Percentiles rank a stretch among this genome's conserved stretches.
phyloP scores from a whole-genome alignment of 2,329 filamentous ascomycete genomes.

The Pyrenochaeta sp. region DNA sequence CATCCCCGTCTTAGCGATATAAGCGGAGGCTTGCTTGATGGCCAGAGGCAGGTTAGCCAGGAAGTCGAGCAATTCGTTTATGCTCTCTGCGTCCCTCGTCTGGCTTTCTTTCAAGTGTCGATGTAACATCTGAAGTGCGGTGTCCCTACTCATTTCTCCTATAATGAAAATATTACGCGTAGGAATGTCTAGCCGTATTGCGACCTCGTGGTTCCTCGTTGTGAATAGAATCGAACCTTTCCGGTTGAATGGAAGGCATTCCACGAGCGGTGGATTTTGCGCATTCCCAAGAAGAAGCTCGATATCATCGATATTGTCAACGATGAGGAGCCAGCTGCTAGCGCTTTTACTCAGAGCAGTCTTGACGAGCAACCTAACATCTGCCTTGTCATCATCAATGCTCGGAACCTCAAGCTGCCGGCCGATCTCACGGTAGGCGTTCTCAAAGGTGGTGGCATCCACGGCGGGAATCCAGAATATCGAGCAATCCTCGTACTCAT shows the following conservation, averaged over 20 bases:
- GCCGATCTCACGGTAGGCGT: no score
- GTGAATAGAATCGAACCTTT: constrained; percentile 46
- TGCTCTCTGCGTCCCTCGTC: not conserved
- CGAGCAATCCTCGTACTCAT: no score
- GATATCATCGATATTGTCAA: no score
- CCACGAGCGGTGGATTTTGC: no score
- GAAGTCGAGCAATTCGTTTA: not conserved
- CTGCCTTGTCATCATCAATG: no score
- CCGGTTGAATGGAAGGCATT: constrained; percentile 6
- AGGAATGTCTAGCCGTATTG: constrained; percentile 11
- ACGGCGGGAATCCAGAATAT: no score
- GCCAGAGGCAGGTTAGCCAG: not conserved
- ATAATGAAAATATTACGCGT: constrained; percentile 25
- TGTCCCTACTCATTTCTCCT: constrained; percentile 19
- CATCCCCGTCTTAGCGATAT: constrained; percentile 40
- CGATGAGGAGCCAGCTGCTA: no score
- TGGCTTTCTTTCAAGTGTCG: not conserved
- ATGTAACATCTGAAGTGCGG: constrained; percentile 6
- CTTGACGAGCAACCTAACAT: no score
- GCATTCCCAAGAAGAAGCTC: no score
- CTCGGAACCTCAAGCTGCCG: no score
- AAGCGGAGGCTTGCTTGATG: not conserved
- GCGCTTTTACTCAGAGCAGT: no score
- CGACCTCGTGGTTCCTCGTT: constrained; percentile 14
- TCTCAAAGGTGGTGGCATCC: no score